Percentiles rank a stretch among this genome's conserved stretches.
Conservation (phyloP, 148 eudicot species). For the Camellia sinensis region DNA sequence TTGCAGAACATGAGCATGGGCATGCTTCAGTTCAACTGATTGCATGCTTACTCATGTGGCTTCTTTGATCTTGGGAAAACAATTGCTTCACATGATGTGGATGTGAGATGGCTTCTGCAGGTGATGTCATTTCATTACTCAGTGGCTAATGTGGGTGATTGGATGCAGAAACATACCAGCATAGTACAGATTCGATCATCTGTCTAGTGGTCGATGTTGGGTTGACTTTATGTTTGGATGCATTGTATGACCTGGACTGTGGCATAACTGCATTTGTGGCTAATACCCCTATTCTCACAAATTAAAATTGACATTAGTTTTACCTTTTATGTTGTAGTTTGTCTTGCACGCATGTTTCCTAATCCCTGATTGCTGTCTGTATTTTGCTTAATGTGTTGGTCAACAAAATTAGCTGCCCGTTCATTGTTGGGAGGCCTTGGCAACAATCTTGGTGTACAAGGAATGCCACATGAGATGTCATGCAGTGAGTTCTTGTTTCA, state of each 20-base stretch:
- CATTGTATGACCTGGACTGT: neutral
- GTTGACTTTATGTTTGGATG: neutral
- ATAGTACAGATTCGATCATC: neutral
- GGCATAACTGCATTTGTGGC: neutral
- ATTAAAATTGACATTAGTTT: too few species aligned
- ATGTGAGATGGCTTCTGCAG: too few species aligned
- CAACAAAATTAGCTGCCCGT: constrained; percentile 33
- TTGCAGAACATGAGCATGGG: too few species aligned
- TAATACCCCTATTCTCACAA: too few species aligned
- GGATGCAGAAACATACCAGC: neutral
- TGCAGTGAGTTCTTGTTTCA: constrained; percentile 39
- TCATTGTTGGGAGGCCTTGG: constrained; percentile 53
- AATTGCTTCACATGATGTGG: too few species aligned
- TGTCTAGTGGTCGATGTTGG: neutral
- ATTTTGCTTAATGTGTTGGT: neutral
- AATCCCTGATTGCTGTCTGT: neutral
- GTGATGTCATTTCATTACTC: too few species aligned
- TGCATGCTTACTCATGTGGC: too few species aligned
- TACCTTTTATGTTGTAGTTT: neutral
- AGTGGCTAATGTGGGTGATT: too few species aligned
- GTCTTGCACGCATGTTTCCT: neutral
- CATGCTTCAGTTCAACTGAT: too few species aligned
- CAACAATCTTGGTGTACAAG: constrained; percentile 31
- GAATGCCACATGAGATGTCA: constrained; percentile 31
- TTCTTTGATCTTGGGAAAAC: too few species aligned